Percentiles rank a stretch among this genome's conserved stretches.
phyloP scores from a whole-genome alignment of 2,329 filamentous ascomycete genomes.

The Penicillium italicum region DNA sequence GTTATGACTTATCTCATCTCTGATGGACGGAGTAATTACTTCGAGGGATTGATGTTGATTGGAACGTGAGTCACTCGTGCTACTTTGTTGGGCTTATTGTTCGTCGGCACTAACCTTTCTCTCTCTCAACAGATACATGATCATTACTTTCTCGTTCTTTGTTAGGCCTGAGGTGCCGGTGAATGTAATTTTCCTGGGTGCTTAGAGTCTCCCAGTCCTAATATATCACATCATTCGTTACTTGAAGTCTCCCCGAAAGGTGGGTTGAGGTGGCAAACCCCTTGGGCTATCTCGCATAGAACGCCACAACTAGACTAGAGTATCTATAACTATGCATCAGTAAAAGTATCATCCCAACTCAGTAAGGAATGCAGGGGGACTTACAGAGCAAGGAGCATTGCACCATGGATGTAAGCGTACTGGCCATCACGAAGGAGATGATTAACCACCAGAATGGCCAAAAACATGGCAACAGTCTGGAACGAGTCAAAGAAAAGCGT shows the following conservation, averaged over 20 bases:
- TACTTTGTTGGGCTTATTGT: background rate
- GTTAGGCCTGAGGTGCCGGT: conserved; percentile 6
- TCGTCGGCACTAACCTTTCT: background rate
- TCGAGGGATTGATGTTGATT: conserved; percentile 20
- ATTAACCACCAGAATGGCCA: conserved; percentile 65
- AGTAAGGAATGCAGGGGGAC: conserved; percentile 4
- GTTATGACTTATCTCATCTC: conserved; percentile 22
- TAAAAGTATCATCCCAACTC: background rate
- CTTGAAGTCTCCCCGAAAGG: background rate
- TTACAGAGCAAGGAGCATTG: conserved; percentile 56
- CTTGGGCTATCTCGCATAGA: conserved; percentile 3
- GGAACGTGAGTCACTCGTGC: conserved; percentile 18
- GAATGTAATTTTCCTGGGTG: conserved; percentile 3
- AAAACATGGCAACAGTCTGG: conserved; percentile 66
- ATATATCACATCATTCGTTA: background rate
- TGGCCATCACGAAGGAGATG: conserved; percentile 69
- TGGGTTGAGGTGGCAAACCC: background rate
- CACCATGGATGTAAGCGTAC: conserved; percentile 72
- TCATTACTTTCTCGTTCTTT: conserved; percentile 16
- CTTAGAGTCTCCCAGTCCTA: background rate
- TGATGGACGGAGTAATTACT: conserved; percentile 21
- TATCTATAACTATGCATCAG: conserved; percentile 8
- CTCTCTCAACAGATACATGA: conserved; percentile 11
- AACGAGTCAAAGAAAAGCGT: conserved; percentile 71
- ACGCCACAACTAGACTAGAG: conserved; percentile 8